A percentile compares a stretch with the other conserved stretches of the same genome.
Conservation (phyloP, 495 filamentous ascomycete genomes). For the Penicillium malachiteum region DNA sequence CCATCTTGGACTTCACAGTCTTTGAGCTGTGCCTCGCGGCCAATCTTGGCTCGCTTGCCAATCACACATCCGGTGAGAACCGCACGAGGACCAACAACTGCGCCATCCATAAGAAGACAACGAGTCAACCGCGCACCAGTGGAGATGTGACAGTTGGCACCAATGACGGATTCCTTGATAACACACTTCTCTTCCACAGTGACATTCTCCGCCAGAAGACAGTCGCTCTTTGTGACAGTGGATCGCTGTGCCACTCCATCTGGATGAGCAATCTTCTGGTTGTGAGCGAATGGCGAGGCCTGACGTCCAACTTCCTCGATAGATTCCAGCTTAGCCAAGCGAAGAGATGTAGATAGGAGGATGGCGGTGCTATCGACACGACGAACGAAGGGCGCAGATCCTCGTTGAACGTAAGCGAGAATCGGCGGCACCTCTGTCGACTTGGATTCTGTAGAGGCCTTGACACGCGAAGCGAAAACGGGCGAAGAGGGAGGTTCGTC, state of each 20-base stretch:
- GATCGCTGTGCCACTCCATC: constrained; percentile 71
- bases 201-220: constrained; percentile 79
- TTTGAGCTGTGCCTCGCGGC: constrained; percentile 69
- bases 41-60: constrained; percentile 71
- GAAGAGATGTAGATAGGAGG: constrained; percentile 77
- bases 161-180: constrained; percentile 88
- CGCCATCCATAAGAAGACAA: constrained; percentile 90
- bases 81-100: constrained; percentile 71
- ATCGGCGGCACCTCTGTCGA: constrained; percentile 58
- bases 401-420: constrained; percentile 70
- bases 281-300: constrained; percentile 70
- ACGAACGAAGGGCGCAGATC: constrained; percentile 62
- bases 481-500: neutral
- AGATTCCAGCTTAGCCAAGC: constrained; percentile 74
- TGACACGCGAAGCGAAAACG: constrained; percentile 48
- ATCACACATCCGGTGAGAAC: constrained; percentile 80
- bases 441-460: constrained; percentile 15
- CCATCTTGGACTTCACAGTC: constrained; percentile 92
- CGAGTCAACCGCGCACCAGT: constrained; percentile 74
- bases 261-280: constrained; percentile 75
- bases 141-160: constrained; percentile 79
- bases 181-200: constrained; percentile 76
- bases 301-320: constrained; percentile 61
- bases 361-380: constrained; percentile 84
- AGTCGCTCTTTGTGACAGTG: constrained; percentile 73